Evolutionary conservation across 352 stramenopile genomes (phyloP), one percentile per base, ranked within the genome.

Genomic region (Phytopythium aichiense): DNA sequence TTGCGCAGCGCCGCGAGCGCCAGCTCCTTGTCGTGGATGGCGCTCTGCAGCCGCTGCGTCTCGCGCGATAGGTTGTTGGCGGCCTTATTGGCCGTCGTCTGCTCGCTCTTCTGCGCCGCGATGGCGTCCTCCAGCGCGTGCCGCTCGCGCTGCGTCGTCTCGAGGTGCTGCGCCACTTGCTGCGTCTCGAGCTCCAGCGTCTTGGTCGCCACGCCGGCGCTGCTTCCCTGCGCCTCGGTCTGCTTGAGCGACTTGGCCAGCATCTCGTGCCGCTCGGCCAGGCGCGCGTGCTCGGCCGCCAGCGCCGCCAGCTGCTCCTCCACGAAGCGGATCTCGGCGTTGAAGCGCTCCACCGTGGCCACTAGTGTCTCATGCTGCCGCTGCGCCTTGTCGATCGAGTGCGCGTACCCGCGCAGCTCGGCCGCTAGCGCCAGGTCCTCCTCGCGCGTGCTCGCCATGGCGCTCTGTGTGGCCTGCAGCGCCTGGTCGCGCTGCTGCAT

Each of bases 401-500:
- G 79, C 63, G 87, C 91, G 66, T 95, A 91, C 56, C 89, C 89
- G 22, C 91, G 75, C 55, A 97, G 88, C 68, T 98, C 95, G 40
- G 81, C 76, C 46, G 90, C 78, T 28, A 95, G 73, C 20, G 85
- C 74, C 43, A 94, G 63, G 46, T 97, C 82, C 25, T 97, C 89
- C 42, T 97, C 84, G 45, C 78, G 81, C 12, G 89, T 73, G 25
- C 62, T 84, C 0, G 83, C 87, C 50, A 98, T 84, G 1, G 90
- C 92, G 5, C 76, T 85, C 60, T 86, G 79, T 11, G 91, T 97
- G n/a, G 91, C 91, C 33, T 90, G 76, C 5, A 98, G 77, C 8
- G 96, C 96, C 50, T 98, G 90, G 65, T 99, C 95, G 30, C 95
- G 76, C 53, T 96, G 79, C 57, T 87, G 77, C 54, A 98, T 84